Percentiles rank a stretch among this genome's conserved stretches.
phyloP scores from a whole-genome alignment of 2,329 filamentous ascomycete species.

The Phyllosticta paracitricarpa region DNA sequence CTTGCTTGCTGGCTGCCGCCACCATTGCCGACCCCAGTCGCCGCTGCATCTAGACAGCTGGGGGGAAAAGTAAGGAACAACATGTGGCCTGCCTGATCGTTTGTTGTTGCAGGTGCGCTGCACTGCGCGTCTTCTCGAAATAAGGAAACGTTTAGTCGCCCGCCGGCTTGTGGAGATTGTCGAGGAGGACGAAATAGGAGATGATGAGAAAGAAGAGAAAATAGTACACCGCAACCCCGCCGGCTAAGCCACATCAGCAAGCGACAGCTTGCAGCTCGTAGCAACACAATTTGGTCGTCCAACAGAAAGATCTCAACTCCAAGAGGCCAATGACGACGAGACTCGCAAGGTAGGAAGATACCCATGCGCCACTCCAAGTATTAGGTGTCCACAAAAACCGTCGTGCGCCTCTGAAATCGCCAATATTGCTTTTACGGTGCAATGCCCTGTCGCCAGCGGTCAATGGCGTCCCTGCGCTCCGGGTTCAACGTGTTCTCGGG shows the following conservation, averaged over 20 bases:
- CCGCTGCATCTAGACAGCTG: background rate
- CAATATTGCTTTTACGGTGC: background rate
- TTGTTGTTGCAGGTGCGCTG: background rate
- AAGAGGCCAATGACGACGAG: background rate
- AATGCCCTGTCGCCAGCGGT: background rate
- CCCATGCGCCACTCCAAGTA: background rate
- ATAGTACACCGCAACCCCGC: background rate
- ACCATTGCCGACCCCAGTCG: background rate
- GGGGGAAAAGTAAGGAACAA: background rate
- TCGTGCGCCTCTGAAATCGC: background rate
- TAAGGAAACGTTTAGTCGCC: background rate
- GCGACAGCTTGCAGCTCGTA: background rate
- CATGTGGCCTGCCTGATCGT: background rate
- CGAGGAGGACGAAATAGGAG: background rate
- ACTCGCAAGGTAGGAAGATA: background rate
- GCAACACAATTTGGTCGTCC: background rate
- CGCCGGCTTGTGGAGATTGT: background rate
- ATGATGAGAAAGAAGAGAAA: background rate
- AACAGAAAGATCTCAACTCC: background rate
- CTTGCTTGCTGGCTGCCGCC: background rate
- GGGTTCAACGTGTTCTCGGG: background rate
- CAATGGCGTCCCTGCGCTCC: background rate
- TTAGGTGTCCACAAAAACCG: background rate
- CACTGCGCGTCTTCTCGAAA: background rate
- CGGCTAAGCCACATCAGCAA: background rate